These are phyloP conservation scores for Sphagnum tenellum DNA, from an alignment of 225 moss, liverwort and hornwort species.

Conservation along the genomic window DNA sequence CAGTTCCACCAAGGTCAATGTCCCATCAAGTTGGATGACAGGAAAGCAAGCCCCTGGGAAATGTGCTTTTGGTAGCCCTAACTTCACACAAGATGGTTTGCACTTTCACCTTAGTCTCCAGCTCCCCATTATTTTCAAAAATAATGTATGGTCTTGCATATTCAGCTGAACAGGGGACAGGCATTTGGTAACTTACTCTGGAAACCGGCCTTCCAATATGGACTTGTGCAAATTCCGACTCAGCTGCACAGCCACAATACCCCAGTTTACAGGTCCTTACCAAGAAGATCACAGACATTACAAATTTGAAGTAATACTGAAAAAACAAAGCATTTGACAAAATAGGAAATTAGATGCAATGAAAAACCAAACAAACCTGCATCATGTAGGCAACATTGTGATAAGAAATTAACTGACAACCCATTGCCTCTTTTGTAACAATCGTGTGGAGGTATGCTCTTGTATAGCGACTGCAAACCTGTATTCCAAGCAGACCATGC, in stretches of 20 bases:
- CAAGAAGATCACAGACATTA: too few relatives aligned
- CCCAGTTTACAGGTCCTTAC: neutral
- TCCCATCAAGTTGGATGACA: too few relatives aligned
- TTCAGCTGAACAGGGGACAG: too few relatives aligned
- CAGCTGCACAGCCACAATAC: slow-evolving; percentile 38
- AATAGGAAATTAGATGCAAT: too few relatives aligned
- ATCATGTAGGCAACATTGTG: slow-evolving; percentile 98
- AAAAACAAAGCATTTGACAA: too few relatives aligned
- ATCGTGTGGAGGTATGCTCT: slow-evolving; percentile 90
- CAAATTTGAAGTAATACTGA: too few relatives aligned
- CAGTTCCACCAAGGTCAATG: too few relatives aligned
- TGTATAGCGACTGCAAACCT: slow-evolving; percentile 91
- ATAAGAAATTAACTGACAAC: slow-evolving; percentile 85
- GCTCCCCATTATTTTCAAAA: neutral
- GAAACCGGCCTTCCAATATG: slow-evolving; percentile 81
- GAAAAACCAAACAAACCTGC: slow-evolving; percentile 35
- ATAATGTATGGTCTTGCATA: too few relatives aligned
- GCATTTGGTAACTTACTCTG: slow-evolving; percentile 31
- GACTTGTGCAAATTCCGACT: slow-evolving; percentile 77
- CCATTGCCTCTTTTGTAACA: slow-evolving; percentile 94
- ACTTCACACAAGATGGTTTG: too few relatives aligned
- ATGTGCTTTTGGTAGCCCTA: too few relatives aligned
- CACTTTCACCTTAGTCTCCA: too few relatives aligned
- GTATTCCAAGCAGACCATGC: slow-evolving; percentile 2
- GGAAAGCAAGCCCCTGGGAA: too few relatives aligned